Base-by-base conservation (phyloP, 768 basidiomycete species). In the Tulasnella calospora region DNA sequence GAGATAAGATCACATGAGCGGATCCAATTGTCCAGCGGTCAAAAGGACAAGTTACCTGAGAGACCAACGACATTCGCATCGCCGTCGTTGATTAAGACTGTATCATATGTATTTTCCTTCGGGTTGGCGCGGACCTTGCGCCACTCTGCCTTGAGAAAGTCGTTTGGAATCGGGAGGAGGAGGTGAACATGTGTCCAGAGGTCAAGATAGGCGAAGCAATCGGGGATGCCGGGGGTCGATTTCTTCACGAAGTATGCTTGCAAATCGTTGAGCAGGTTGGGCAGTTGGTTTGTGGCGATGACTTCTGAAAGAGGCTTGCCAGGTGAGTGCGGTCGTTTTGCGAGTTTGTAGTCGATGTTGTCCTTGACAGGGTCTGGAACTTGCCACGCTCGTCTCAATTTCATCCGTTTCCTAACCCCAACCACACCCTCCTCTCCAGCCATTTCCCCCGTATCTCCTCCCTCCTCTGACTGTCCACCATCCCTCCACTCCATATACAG, bases 331-430 rank as follows among this genome's bases (percentile, higher is more conserved):
- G 57, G 57, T 3, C 57, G 23, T 30, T 61, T 61, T 13, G 57
- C 27, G 57, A 61, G 57, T 27, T 61, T 61, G 57, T n/a, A 61
- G n/a, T 61, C 57, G 17, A 61, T 13, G n/a, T 61, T 61, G 57
- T 61, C 57, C 57, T 61, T 61, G 57, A 21, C 23, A 61, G 57
- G 57, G 57, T 61, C 57, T n/a, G 57, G 57, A n/a, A 61, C 57
- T 19, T 61, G 57, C 57, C 57, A 61, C 57, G 57, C 23, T 10
- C 13, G 57, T 30, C 23, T 21, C 57, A 13, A 4, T 61, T 10
- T 61, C 57, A 6, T 61, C 13, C 23, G 57, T 12, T 61, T 61
- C 13, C 57, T n/a, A 13, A 61, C 57, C 57, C 9, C 27, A 13
- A 61, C 57, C 57, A 10, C 46, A 9, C 13, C 51, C 5, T 61